Evolutionary conservation across 202 grass and related monocot genomes (phyloP), one percentile per base, ranked within the genome.

Genomic region (Digitaria exilis): DNA sequence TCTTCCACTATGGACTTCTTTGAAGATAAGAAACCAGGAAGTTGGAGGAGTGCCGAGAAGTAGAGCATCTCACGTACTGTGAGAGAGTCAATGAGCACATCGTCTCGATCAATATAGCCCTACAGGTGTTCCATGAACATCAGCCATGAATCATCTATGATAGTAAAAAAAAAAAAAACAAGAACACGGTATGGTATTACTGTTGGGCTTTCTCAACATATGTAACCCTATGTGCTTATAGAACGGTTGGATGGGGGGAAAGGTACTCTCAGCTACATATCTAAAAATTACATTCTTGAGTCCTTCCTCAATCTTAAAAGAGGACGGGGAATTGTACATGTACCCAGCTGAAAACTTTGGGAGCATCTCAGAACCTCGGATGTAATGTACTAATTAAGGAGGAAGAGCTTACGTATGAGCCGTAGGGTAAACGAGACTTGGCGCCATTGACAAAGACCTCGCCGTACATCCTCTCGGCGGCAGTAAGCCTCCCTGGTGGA

Each of bases 11-110:
- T 76, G 18, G 87, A 77, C 63, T 85, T 98, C 32, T 91, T 94
- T 4, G 86, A 91, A 43, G 90, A 86, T 68, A 93, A 92, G 76
- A 95, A 89, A 74, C 89, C 74, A 21, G 92, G 88, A 69, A 98
- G 92, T 71, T 98, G 95, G 49, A 98, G 76, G 83, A 93, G 85
- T 5, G 92, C 88, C 0, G 90, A 85, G 80, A 88, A 98, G 61
- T 93, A 93, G 43, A 98, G 80, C 92, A 93, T 93, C 88, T 98
- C 95, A 32, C 92, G 88, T 65, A 98, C 92, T 42, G 95, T 98
- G 52, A 98, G 90, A 80, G 89, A 95, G 30, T 98, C 83, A 4
- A 95, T 86, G n/a, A 98, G 85, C 62, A 95, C 82, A 87, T 98
- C 92, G n/a, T 87, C 88, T 52, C 92, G 93, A 49, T 90, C 89